Evolutionary conservation across 1,139 yeast species (phyloP).

Genomic region (Candida sojae): DNA sequence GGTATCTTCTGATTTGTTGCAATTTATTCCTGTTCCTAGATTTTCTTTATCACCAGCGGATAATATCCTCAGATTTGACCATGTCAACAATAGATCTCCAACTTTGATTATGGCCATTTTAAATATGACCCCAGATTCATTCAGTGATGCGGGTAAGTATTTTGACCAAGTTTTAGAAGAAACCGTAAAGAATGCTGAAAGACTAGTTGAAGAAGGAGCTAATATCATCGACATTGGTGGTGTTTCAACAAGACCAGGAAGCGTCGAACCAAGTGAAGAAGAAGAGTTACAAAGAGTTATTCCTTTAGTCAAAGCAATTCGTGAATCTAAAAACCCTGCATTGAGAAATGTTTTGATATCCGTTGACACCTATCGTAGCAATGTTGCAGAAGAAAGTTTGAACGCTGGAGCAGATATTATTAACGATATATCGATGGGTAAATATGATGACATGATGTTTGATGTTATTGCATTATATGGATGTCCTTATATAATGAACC

Average conservation of each 20-base stretch:
- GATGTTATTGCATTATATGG: slow-evolving; percentile 64
- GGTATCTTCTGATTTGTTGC: slow-evolving; percentile 46
- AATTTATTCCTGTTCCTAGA: slow-evolving; percentile 47
- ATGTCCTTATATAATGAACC: slow-evolving; percentile 82
- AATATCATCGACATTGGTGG: slow-evolving; percentile 89
- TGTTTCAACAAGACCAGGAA: slow-evolving; percentile 86
- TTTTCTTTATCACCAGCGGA: slow-evolving; percentile 14
- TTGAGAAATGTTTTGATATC: slow-evolving; percentile 59
- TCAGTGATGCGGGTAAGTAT: slow-evolving; percentile 82
- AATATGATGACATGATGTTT: slow-evolving; percentile 64
- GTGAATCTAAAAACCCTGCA: slow-evolving; percentile 30
- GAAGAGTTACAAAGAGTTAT: slow-evolving; percentile 69
- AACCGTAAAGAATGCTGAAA: slow-evolving; percentile 38
- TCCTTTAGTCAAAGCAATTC: slow-evolving; percentile 66
- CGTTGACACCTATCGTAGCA: slow-evolving; percentile 79
- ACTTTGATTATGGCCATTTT: slow-evolving; percentile 81
- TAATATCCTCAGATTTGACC: slow-evolving; percentile 42
- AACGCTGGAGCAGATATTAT: slow-evolving; percentile 85
- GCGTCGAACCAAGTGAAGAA: slow-evolving; percentile 55
- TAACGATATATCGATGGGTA: slow-evolving; percentile 89
- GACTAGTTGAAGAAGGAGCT: slow-evolving; percentile 57
- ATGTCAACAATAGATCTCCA: slow-evolving; percentile 29
- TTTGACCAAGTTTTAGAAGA: slow-evolving; percentile 26
- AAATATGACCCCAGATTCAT: slow-evolving; percentile 92
- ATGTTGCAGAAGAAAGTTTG: slow-evolving; percentile 71